These are phyloP conservation scores for Trametes sanguinea DNA, from an alignment of 768 basidiomycete genomes.

Conservation along the genomic window DNA sequence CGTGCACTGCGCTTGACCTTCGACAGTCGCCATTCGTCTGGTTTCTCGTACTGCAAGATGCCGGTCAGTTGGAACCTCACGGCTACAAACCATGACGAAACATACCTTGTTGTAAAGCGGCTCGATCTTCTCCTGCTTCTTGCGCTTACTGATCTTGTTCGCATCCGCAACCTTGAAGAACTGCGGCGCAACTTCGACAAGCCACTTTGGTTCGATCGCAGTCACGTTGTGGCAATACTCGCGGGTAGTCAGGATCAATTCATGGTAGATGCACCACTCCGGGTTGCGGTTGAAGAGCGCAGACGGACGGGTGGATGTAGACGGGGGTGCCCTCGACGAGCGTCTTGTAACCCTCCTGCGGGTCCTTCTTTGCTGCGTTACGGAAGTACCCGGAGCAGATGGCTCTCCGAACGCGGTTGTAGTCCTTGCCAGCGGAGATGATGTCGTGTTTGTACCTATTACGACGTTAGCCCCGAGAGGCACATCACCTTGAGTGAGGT, in stretches of 20 bases:
- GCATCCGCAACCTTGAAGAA: constrained; percentile 99
- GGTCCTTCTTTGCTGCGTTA: constrained; percentile 98
- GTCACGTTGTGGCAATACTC: constrained; percentile 94
- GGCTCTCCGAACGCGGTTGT: constrained; percentile 88
- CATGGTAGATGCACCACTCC: constrained; percentile 96
- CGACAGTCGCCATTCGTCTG: constrained; percentile 92
- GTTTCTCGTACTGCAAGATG: constrained; percentile 68
- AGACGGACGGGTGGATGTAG: constrained; percentile 97
- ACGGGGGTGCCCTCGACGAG: constrained; percentile 98
- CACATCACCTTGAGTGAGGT: neutral
- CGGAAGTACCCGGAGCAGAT: constrained; percentile 98
- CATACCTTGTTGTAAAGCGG: constrained; percentile 85
- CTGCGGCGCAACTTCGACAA: constrained; percentile 95
- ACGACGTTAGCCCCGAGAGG: constrained; percentile 13
- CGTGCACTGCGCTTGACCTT: constrained; percentile 91
- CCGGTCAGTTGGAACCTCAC: constrained; percentile 2
- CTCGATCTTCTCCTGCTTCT: constrained; percentile 95
- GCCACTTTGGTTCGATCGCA: constrained; percentile 97
- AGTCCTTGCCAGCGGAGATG: constrained; percentile 88
- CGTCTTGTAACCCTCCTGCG: constrained; percentile 97
- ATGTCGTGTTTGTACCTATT: constrained; percentile 95
- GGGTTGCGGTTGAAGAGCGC: constrained; percentile 96
- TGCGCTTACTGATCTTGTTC: constrained; percentile 96
- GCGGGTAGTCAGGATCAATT: constrained; percentile 93
- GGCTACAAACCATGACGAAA: neutral